Evolutionary conservation across 73 alveolate species (phyloP).

Genomic region (Blepharisma stoltei): DNA sequence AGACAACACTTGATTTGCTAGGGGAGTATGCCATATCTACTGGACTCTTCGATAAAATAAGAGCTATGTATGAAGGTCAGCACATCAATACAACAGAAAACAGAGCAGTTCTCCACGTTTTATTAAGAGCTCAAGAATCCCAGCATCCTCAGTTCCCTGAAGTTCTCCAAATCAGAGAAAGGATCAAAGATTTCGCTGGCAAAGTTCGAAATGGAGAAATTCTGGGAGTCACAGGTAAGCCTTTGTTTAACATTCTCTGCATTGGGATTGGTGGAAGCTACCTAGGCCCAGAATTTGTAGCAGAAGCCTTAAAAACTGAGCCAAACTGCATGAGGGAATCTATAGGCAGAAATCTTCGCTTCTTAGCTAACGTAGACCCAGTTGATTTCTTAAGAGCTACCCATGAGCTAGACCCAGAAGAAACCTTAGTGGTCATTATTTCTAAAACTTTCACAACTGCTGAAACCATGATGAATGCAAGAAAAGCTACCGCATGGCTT

Average conservation of each 20-base stretch:
- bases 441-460: slow-evolving; percentile 97
- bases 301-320: slow-evolving; percentile 67
- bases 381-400: slow-evolving; percentile 88
- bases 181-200: slow-evolving; percentile 55
- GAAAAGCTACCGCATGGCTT: slow-evolving; percentile 68
- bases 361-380: slow-evolving; percentile 98
- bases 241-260: slow-evolving; percentile 60
- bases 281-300: slow-evolving; percentile 88
- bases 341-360: slow-evolving; percentile 69
- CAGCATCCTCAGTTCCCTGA: slow-evolving; percentile 40
- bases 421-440: slow-evolving; percentile 78
- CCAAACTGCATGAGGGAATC: slow-evolving; percentile 51
- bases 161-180: slow-evolving; percentile 60
- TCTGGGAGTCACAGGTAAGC: slow-evolving; percentile 51
- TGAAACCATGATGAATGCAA: slow-evolving; percentile 96
- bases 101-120: slow-evolving; percentile 86
- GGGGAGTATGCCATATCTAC: slow-evolving; percentile 44
- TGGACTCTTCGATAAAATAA: slow-evolving; percentile 47
- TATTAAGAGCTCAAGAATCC: slow-evolving; percentile 62
- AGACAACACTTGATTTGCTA: slow-evolving; percentile 34
- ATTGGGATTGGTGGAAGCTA: slow-evolving; percentile 93
- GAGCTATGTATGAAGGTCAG: slow-evolving; percentile 59
- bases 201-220: slow-evolving; percentile 54
- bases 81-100: slow-evolving; percentile 79
- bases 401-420: slow-evolving; percentile 79